phyloP scores from a whole-genome alignment of 83 land plant genomes.

The Picea abies region DNA sequence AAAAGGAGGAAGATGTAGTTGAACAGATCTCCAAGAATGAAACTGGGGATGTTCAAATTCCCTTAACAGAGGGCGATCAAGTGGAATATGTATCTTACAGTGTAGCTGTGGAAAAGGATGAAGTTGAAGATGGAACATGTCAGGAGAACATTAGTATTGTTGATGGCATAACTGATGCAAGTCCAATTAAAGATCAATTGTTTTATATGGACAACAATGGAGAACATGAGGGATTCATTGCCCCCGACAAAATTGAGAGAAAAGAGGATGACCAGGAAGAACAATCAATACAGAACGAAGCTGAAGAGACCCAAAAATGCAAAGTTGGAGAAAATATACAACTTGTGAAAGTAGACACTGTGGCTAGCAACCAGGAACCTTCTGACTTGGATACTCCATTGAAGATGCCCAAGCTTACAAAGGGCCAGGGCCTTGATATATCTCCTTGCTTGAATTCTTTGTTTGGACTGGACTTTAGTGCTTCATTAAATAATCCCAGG shows the following conservation, averaged over 20 bases:
- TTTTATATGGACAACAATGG: background rate
- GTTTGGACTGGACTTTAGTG: background rate
- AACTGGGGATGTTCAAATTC: background rate
- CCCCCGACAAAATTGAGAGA: background rate
- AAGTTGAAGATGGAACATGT: background rate
- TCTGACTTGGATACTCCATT: background rate
- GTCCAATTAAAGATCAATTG: background rate
- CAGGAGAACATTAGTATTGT: background rate
- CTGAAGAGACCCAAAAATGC: background rate
- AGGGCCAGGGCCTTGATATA: background rate
- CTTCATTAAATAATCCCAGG: background rate
- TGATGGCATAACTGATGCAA: background rate
- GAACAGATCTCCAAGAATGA: background rate
- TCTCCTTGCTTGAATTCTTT: background rate
- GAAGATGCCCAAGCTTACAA: background rate
- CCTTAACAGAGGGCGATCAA: background rate
- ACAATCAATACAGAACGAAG: background rate
- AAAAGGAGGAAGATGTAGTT: no score
- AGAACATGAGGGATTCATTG: no score
- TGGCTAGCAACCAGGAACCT: background rate
- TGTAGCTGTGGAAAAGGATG: background rate
- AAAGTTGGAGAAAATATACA: background rate
- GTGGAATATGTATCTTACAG: background rate
- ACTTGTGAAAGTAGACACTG: background rate
- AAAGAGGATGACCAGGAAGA: background rate